These are phyloP conservation scores for Triticum timopheevii DNA, from an alignment of 176 grass and related monocot species.

Conservation along the genomic window DNA sequence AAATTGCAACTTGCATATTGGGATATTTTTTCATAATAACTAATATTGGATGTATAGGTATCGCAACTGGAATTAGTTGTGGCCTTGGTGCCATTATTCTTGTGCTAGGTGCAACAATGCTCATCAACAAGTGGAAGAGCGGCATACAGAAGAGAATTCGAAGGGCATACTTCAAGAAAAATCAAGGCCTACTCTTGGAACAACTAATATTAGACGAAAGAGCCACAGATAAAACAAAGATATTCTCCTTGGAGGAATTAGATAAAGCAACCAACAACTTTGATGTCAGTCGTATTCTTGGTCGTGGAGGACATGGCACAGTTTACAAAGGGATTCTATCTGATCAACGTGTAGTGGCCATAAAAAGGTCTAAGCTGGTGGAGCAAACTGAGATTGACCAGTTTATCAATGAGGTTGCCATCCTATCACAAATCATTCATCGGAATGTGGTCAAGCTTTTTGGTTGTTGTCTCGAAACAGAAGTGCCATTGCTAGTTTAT, in stretches of 20 bases:
- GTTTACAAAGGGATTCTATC: slow-evolving; percentile 52
- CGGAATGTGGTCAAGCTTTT: slow-evolving; percentile 53
- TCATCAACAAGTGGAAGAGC: slow-evolving; percentile 18
- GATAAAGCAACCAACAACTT: slow-evolving; percentile 53
- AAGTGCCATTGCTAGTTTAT: slow-evolving; percentile 50
- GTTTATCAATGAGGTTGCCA: slow-evolving; percentile 57
- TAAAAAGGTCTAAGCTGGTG: slow-evolving; percentile 45
- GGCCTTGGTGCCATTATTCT: neutral
- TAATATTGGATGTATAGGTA: neutral
- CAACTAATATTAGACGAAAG: slow-evolving; percentile 31
- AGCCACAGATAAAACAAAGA: slow-evolving; percentile 7
- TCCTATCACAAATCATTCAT: slow-evolving; percentile 51
- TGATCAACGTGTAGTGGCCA: slow-evolving; percentile 34
- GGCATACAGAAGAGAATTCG: neutral
- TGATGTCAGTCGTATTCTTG: slow-evolving; percentile 34
- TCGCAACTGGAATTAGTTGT: slow-evolving; percentile 3
- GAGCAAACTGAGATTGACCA: slow-evolving; percentile 44
- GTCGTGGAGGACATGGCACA: slow-evolving; percentile 44
- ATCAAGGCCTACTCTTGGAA: slow-evolving; percentile 28
- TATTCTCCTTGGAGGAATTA: slow-evolving; percentile 50
- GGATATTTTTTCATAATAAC: neutral
- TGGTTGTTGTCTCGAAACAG: slow-evolving; percentile 52
- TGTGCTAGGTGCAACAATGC: neutral
- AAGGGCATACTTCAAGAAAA: slow-evolving; percentile 21
- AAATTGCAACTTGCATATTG: neutral